These are phyloP conservation scores for Debaryomyces maramus DNA, from an alignment of 805 yeast species.

Conservation along the genomic window DNA sequence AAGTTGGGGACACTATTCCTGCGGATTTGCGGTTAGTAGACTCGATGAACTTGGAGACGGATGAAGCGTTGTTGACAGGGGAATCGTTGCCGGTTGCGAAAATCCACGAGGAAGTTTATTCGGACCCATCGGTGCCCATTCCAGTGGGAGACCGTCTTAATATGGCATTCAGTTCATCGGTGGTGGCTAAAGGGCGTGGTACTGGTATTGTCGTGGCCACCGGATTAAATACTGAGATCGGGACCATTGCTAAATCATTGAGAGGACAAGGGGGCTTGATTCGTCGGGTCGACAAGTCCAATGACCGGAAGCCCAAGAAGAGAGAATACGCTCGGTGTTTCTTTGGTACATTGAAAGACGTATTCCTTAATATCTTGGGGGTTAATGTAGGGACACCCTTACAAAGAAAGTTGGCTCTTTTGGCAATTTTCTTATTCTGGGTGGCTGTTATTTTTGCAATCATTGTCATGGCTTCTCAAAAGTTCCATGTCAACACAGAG, in stretches of 20 bases:
- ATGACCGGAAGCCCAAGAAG: slow-evolving; percentile 35
- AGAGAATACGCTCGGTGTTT: slow-evolving; percentile 35
- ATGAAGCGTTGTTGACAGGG: slow-evolving; percentile 46
- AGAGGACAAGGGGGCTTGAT: slow-evolving; percentile 22
- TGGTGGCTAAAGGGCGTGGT: slow-evolving; percentile 45
- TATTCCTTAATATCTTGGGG: slow-evolving; percentile 47
- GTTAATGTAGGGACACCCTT: slow-evolving; percentile 47
- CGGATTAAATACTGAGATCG: slow-evolving; percentile 42
- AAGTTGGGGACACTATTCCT: slow-evolving; percentile 45
- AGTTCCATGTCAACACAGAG: slow-evolving; percentile 29
- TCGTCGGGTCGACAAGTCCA: slow-evolving; percentile 36
- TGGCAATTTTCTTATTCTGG: slow-evolving; percentile 51
- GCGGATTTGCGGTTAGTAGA: slow-evolving; percentile 42
- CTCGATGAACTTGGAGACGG: slow-evolving; percentile 40
- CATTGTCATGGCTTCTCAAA: slow-evolving; percentile 39
- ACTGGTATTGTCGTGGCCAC: slow-evolving; percentile 40
- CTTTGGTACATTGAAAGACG: slow-evolving; percentile 41
- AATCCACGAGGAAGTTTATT: slow-evolving; percentile 33
- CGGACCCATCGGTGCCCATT: slow-evolving; percentile 34
- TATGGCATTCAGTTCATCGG: slow-evolving; percentile 35
- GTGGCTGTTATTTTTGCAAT: slow-evolving; percentile 42
- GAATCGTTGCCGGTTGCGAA: slow-evolving; percentile 38
- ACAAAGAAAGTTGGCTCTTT: slow-evolving; percentile 47
- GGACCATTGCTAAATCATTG: slow-evolving; percentile 40
- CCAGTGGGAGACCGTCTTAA: slow-evolving; percentile 40